Base-by-base conservation (phyloP, 2,329 filamentous ascomycete genomes). In the Penicillium aurantiogriseum region DNA sequence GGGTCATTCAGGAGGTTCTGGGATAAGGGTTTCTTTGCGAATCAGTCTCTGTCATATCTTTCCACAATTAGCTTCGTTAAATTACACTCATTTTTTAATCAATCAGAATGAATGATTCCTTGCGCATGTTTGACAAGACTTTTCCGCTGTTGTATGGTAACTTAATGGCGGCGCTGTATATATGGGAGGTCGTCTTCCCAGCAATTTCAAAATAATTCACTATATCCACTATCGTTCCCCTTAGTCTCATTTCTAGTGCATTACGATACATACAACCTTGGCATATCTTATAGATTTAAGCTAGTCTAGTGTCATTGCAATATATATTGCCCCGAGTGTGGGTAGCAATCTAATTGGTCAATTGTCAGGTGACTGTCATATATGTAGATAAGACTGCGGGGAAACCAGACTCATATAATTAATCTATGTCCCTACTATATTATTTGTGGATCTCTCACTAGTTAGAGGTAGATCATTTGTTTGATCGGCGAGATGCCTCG, bases 1-100 rank as follows among this genome's bases (percentile, higher is more conserved):
- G 62, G 10, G 76, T 81, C 1, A 70, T 85, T 31, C 67, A 76
- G 13, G 73, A 78, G 10, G 63, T 69, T 23, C 51, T 66, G 23
- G 72, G 64, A 29, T 51, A 56, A 5, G 9, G 9, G 13, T 7
- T 17, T 47, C 7, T 15, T 10, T 15, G 13, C 4, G 2, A n/a
- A 8, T 8, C 13, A 29, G 7, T 38, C 17, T 52, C 13, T 11
- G 19, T n/a, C 17, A 5, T 31, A 39, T n/a, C 13, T 45, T 11
- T 21, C 10, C 17, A 15, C 8, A 4, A 36, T 45, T 27, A 25
- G 11, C 19, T 45, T 27, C 6, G 11, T 19, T 35, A 3, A 19
- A 45, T 15, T 35, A 9, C n/a, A 29, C 11, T 40, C 7, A 1
- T 17, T n/a, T n/a, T 31, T 8, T 11, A 35, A 35, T 35, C 5